phyloP scores from a whole-genome alignment of 2,329 filamentous ascomycete species.

The Parastagonospora avenae region DNA sequence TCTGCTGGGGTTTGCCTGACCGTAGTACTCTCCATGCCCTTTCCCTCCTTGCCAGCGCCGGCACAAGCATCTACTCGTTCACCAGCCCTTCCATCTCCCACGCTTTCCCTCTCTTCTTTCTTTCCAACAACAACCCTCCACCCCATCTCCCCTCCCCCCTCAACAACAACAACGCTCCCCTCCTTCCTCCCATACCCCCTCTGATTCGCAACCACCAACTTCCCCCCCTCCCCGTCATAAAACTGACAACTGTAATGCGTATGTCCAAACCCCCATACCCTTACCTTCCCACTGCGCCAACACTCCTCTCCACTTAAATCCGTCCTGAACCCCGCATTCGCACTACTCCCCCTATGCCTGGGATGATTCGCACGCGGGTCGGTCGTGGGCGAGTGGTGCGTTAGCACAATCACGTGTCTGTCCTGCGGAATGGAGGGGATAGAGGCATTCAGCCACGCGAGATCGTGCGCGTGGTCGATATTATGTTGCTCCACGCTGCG shows the following conservation, averaged over 20 bases:
- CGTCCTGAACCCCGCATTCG: conserved; percentile 47
- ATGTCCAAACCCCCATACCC: conserved; percentile 57
- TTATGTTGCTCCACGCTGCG: conserved; percentile 51
- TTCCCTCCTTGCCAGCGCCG: neutral
- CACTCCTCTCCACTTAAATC: conserved; percentile 47
- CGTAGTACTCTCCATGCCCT: neutral
- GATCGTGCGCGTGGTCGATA: conserved; percentile 46
- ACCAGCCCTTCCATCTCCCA: too few relatives aligned
- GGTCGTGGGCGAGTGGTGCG: conserved; percentile 52
- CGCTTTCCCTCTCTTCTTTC: neutral
- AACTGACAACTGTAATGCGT: conserved; percentile 57
- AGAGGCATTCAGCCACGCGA: conserved; percentile 52
- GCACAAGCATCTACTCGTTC: too few relatives aligned
- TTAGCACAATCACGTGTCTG: conserved; percentile 45
- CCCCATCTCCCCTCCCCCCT: neutral
- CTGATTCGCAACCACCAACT: conserved; percentile 50
- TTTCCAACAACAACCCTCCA: neutral
- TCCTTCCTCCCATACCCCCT: conserved; percentile 41
- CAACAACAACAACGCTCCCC: neutral
- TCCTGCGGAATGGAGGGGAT: conserved; percentile 22
- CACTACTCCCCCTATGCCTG: conserved; percentile 26
- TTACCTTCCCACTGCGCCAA: conserved; percentile 45
- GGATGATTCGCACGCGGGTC: conserved; percentile 45
- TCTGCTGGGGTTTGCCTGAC: neutral
- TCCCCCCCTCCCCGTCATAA: conserved; percentile 23